Evolutionary conservation across 371 early-diverging fungal species (phyloP), one percentile per base, ranked within the genome.

Genomic region (Syncephalis plumigaleata): DNA sequence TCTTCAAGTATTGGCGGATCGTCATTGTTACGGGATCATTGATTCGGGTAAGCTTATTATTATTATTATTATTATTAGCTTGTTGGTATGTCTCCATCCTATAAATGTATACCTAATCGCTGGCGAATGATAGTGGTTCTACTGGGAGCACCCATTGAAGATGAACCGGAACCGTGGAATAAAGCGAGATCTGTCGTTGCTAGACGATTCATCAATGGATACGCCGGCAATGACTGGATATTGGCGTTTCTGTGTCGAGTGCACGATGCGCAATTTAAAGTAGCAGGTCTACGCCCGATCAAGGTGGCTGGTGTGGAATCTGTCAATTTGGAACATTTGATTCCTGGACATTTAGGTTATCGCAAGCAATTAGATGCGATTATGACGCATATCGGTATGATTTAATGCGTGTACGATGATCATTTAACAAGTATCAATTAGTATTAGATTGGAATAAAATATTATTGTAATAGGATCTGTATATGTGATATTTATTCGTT

Each of bases 281-380:
- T 92, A 9, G 91, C 92, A 0, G 95, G 95, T 0, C 61, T 94
- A 36, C 64, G 68, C 5, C 77, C 89, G 8, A 70, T 84, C 0
- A 53, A 59, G 16, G 61, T 59, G 9, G 61, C 63, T 2, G 56
- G 71, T 18, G 63, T 96, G 18, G 89, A 87, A 52, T 91, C 92
- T 52, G 56, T 87, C 5, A 70, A 79, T 49, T 64, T 89, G 42
- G 72, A 79, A 16, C 72, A 68, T 36, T 63, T 77, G 4, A 67
- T 94, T 25, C 76, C 79, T 18, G 90, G 93, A 0, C 97, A 96
- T 58, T 65, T 86, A 36, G 78, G 78, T 26, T 96, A 96, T 55
- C 21, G 16, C 16, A 21, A 40, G 16, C 16, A 40, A 8, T 15
- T 40, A n/a, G 40, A 40, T 21, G 4, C 16, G 7, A 40, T 40